Percentiles rank a stretch among this genome's conserved stretches.
phyloP scores from a whole-genome alignment of 257 asterid species.

The Cordia subcordata region DNA sequence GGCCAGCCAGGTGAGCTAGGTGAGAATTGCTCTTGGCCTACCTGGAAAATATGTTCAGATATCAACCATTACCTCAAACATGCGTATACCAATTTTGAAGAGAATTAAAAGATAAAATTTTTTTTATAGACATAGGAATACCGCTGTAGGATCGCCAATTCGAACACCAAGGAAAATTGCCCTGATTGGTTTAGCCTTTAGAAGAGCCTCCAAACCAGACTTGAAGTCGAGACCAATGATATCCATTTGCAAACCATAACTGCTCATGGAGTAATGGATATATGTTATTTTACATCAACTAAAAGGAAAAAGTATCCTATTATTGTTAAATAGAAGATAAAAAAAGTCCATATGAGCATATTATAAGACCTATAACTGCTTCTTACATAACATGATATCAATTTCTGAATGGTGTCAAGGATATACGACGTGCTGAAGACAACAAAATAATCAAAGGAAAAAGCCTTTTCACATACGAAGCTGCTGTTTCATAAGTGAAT shows the following conservation, averaged over 20 bases:
- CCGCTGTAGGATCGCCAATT: constrained; percentile 97
- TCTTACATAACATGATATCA: neutral
- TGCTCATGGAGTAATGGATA: constrained; percentile 20
- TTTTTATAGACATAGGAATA: constrained; percentile 13
- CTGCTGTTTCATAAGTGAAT: constrained; percentile 76
- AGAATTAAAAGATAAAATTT: too few species aligned
- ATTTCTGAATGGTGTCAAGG: too few species aligned
- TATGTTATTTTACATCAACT: too few species aligned
- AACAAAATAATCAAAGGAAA: neutral
- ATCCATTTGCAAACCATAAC: constrained; percentile 80
- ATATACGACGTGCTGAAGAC: too few species aligned
- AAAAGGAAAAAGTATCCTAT: neutral
- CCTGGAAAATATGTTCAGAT: constrained; percentile 33
- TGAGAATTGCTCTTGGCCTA: constrained; percentile 92
- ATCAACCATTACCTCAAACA: neutral
- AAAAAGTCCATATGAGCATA: constrained; percentile 15
- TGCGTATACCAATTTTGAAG: neutral
- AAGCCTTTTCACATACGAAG: constrained; percentile 31
- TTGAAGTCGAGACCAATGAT: constrained; percentile 81
- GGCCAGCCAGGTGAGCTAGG: constrained; percentile 99
- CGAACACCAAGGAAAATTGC: constrained; percentile 95
- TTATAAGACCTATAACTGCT: constrained; percentile 8
- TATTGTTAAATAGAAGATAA: constrained; percentile 1
- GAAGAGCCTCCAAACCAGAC: constrained; percentile 82
- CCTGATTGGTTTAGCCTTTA: constrained; percentile 65